Conservation (phyloP, 768 basidiomycete genomes). For the Cyclocybe cylindracea region DNA sequence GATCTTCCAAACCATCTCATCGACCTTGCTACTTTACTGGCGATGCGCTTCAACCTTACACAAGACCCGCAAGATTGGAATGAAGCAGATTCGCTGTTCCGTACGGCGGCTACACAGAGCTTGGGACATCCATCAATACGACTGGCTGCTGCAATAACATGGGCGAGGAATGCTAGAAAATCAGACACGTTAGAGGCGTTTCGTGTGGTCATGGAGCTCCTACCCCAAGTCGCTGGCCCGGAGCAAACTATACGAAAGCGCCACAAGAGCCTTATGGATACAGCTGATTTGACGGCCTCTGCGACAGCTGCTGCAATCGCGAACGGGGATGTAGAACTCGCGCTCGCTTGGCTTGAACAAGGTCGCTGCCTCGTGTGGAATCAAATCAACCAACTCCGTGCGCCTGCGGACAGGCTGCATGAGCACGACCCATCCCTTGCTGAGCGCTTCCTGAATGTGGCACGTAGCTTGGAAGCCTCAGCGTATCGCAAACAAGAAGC, state of each 20-base stretch:
- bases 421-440: background rate
- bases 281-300: background rate
- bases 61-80: slow-evolving; percentile 5
- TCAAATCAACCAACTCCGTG: slow-evolving; percentile 20
- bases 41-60: slow-evolving; percentile 8
- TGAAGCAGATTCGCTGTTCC: slow-evolving; percentile 12
- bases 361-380: slow-evolving; percentile 24
- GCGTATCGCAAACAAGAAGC: background rate
- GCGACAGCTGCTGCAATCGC: background rate
- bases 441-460: background rate
- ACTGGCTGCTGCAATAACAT: slow-evolving; percentile 3
- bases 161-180: background rate
- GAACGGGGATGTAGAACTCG: slow-evolving; percentile 3
- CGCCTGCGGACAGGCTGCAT: slow-evolving; percentile 18
- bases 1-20: too few relatives aligned
- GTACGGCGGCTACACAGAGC: slow-evolving; percentile 7
- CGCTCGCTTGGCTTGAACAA: slow-evolving; percentile 26
- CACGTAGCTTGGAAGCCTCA: slow-evolving; percentile 4
- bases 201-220: slow-evolving; percentile 11
- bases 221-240: slow-evolving; percentile 15
- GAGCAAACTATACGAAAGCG: slow-evolving; percentile 14
- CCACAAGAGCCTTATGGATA: background rate
- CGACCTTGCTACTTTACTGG: too few relatives aligned
- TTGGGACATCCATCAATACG: background rate
- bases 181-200: slow-evolving; percentile 12